Conservation (phyloP, 345 rosid genomes). For the Clarkia xantiana region DNA sequence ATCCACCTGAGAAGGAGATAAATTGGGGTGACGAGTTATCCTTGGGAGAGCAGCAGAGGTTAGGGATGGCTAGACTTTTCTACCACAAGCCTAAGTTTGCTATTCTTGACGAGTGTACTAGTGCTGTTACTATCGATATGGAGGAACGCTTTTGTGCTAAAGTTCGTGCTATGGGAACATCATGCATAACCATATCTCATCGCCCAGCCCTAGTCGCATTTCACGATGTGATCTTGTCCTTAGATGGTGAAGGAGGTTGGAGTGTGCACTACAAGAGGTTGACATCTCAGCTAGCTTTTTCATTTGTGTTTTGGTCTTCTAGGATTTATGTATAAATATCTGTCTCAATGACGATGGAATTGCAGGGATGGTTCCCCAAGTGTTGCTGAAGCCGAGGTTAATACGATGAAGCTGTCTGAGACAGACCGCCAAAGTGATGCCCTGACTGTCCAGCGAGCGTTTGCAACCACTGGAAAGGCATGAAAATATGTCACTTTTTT, state of each 20-base stretch:
- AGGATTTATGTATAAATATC: background rate
- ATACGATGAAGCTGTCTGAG: constrained; percentile 29
- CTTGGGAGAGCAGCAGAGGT: constrained; percentile 94
- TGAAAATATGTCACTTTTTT: constrained; percentile 2
- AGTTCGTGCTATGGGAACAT: constrained; percentile 98
- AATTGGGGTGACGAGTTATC: constrained; percentile 98
- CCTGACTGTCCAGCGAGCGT: constrained; percentile 76
- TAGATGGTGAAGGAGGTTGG: constrained; percentile 99
- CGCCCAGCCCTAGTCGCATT: constrained; percentile 97
- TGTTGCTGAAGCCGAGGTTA: constrained; percentile 28
- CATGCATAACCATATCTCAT: constrained; percentile 98
- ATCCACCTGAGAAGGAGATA: constrained; percentile 74
- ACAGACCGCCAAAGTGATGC: constrained; percentile 75
- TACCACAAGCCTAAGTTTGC: constrained; percentile 99
- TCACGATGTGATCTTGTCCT: constrained; percentile 85
- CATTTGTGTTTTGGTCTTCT: background rate
- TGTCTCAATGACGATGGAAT: constrained; percentile 4
- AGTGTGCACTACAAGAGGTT: constrained; percentile 73
- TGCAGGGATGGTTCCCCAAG: constrained; percentile 55
- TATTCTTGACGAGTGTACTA: constrained; percentile 99
- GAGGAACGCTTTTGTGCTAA: constrained; percentile 95
- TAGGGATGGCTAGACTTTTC: constrained; percentile 97
- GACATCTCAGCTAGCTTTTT: constrained; percentile 4
- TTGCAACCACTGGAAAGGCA: constrained; percentile 60
- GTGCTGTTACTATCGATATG: constrained; percentile 99